Conservation (phyloP, 305 asterid genomes). For the Fraxinus xanthoxyloides region DNA sequence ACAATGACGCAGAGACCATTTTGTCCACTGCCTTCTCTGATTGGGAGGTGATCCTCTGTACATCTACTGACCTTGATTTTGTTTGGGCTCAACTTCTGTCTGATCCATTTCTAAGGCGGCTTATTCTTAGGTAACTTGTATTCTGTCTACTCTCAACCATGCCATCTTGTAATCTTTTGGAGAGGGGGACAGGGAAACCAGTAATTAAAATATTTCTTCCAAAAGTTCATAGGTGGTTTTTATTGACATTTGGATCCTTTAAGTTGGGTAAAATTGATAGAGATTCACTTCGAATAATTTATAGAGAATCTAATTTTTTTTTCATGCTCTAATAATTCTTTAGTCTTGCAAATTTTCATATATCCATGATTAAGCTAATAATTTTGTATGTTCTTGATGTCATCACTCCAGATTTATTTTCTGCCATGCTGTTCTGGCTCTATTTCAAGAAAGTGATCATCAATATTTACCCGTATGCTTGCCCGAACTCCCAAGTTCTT, state of each 20-base stretch:
- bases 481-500: slow-evolving; percentile 73
- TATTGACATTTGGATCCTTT: neutral
- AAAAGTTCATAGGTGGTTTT: neutral
- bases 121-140: slow-evolving; percentile 69
- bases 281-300: neutral
- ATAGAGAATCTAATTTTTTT: neutral
- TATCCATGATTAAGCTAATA: slow-evolving; percentile 1
- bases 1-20: slow-evolving; percentile 51
- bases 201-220: neutral
- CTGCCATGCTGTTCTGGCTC: slow-evolving; percentile 78
- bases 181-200: neutral
- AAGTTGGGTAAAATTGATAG: neutral
- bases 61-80: slow-evolving; percentile 64
- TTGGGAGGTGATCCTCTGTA: slow-evolving; percentile 92
- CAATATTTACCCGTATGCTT: slow-evolving; percentile 65
- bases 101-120: slow-evolving; percentile 83
- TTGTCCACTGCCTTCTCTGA: slow-evolving; percentile 73
- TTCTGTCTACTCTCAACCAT: slow-evolving; percentile 15
- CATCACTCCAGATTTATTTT: slow-evolving; percentile 68
- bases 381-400: slow-evolving; percentile 14
- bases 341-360: neutral
- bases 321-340: neutral
- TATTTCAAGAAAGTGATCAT: slow-evolving; percentile 54
- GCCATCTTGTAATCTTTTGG: neutral
- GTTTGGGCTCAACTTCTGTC: slow-evolving; percentile 94